A percentile compares a stretch with the other conserved stretches of the same genome.
Conservation (phyloP, 805 yeast genomes). For the Cyberlindnera amylophila region DNA sequence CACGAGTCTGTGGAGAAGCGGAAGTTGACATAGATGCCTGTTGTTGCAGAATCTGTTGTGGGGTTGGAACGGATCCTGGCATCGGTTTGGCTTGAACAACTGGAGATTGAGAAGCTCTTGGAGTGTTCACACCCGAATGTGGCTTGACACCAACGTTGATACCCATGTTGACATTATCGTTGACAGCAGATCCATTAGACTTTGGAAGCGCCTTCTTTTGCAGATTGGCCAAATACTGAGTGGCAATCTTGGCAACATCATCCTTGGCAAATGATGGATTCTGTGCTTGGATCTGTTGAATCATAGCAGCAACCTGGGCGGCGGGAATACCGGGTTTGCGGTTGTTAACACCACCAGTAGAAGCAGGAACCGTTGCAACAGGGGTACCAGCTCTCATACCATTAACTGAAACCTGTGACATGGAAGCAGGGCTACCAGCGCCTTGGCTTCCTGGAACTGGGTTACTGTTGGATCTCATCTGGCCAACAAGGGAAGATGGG, state of each 20-base stretch:
- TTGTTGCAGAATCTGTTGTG: conserved; percentile 37
- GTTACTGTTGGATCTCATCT: conserved; percentile 23
- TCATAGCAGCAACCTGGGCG: conserved; percentile 62
- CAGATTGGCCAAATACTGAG: conserved; percentile 54
- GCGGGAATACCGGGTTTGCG: conserved; percentile 40
- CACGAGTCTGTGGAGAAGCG: conserved; percentile 12
- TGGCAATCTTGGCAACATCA: conserved; percentile 64
- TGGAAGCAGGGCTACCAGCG: conserved; percentile 10
- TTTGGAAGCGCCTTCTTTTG: conserved; percentile 33
- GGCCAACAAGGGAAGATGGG: conserved; percentile 9
- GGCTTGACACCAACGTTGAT: background rate
- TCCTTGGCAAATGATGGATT: conserved; percentile 60
- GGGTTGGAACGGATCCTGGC: conserved; percentile 30
- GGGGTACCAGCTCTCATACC: conserved; percentile 3
- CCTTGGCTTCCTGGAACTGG: conserved; percentile 15
- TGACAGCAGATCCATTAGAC: conserved; percentile 11
- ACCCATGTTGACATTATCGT: background rate
- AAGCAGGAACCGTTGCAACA: conserved; percentile 8
- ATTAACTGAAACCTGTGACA: conserved; percentile 2
- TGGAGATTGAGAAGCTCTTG: conserved; percentile 11
- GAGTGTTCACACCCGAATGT: conserved; percentile 5
- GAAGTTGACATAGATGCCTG: conserved; percentile 30
- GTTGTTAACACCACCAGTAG: conserved; percentile 6
- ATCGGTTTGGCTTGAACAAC: conserved; percentile 8
- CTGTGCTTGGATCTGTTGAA: conserved; percentile 60